Evolutionary conservation across 345 rosid genomes (phyloP).

Genomic region (Euphorbia peplus): DNA sequence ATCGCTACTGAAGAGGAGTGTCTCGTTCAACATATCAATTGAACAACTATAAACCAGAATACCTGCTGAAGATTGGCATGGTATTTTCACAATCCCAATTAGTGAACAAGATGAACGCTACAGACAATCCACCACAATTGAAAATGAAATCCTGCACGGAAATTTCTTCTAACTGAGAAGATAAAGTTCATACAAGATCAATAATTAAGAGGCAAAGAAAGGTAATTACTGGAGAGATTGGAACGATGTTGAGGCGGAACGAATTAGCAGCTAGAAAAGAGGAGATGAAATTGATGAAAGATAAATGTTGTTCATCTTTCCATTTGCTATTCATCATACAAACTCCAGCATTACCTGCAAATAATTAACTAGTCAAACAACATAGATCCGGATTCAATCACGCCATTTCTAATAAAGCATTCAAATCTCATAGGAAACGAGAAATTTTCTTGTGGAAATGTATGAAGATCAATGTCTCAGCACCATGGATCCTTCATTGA

Average conservation of each 20-base stretch:
- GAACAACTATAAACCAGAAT: neutral
- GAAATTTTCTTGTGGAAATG: no score
- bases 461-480: no score
- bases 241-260: slow-evolving; percentile 79
- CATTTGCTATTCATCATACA: slow-evolving; percentile 81
- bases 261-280: slow-evolving; percentile 65
- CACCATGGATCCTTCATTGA: neutral
- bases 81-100: slow-evolving; percentile 55
- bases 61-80: slow-evolving; percentile 63
- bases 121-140: slow-evolving; percentile 83
- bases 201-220: neutral
- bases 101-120: slow-evolving; percentile 78
- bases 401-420: neutral
- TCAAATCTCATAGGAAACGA: neutral
- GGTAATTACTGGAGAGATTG: slow-evolving; percentile 62
- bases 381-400: no score
- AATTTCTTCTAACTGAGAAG: neutral
- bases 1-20: no score
- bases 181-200: neutral
- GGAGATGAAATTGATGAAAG: slow-evolving; percentile 67
- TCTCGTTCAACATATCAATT: no score
- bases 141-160: slow-evolving; percentile 67
- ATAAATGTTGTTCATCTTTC: slow-evolving; percentile 62
- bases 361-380: neutral
- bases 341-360: slow-evolving; percentile 51